Conservation (phyloP, 805 yeast species). For the Starmerella floris region DNA sequence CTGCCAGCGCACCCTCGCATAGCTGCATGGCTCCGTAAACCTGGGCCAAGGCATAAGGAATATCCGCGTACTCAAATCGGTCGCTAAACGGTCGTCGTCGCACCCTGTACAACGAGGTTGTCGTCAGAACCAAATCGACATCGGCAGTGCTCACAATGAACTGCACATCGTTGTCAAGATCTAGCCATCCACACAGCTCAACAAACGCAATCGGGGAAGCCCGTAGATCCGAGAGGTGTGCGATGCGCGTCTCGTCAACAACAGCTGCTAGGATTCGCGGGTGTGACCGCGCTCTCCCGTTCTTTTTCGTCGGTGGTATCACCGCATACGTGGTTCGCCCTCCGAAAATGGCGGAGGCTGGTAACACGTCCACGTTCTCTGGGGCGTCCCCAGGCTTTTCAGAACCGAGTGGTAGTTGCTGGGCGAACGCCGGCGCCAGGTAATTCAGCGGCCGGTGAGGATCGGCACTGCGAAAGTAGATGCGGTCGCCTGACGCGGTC, state of each 20-base stretch:
- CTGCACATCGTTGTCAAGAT: constrained; percentile 48
- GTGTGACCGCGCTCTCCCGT: background rate
- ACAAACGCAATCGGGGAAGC: constrained; percentile 26
- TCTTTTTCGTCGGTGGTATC: background rate
- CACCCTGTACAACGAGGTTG: constrained; percentile 60
- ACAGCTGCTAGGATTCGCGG: constrained; percentile 33
- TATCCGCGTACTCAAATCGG: constrained; percentile 50
- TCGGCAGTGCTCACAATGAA: constrained; percentile 54
- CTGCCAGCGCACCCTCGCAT: constrained; percentile 73
- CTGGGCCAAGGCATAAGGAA: constrained; percentile 49
- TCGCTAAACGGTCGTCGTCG: constrained; percentile 70
- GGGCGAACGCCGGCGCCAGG: constrained; percentile 8
- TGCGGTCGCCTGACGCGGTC: constrained; percentile 17
- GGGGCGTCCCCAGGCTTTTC: background rate
- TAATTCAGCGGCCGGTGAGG: background rate
- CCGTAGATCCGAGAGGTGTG: constrained; percentile 46
- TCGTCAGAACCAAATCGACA: constrained; percentile 67
- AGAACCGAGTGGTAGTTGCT: constrained; percentile 5
- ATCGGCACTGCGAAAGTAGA: constrained; percentile 16
- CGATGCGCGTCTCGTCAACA: constrained; percentile 65
- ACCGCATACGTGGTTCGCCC: background rate
- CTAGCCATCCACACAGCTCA: constrained; percentile 37
- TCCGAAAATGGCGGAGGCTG: background rate
- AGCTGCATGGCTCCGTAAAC: constrained; percentile 82
- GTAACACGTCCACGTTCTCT: background rate